Conservation (phyloP, 352 stramenopile species). For the Globisporangium solare region DNA sequence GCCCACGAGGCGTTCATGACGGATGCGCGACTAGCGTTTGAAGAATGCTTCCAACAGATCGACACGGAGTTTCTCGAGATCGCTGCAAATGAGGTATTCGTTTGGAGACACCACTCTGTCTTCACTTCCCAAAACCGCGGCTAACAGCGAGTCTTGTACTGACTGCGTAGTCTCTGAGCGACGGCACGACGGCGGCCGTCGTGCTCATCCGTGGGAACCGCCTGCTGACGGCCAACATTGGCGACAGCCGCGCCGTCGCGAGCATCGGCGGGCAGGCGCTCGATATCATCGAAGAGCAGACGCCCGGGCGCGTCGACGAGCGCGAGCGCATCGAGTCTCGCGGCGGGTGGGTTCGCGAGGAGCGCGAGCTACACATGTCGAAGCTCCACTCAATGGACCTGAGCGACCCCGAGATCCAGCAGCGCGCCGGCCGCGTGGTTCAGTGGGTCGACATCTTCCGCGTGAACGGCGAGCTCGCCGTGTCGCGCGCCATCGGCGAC, state of each 20-base stretch:
- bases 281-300: slow-evolving; percentile 88
- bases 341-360: slow-evolving; percentile 50
- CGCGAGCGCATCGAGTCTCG: slow-evolving; percentile 62
- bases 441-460: slow-evolving; percentile 84
- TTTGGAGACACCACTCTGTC: too few relatives aligned
- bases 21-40: slow-evolving; percentile 60
- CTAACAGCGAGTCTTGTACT: background rate
- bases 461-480: slow-evolving; percentile 90
- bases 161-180: slow-evolving; percentile 63
- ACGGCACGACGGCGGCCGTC: slow-evolving; percentile 76
- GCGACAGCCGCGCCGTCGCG: slow-evolving; percentile 84
- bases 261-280: slow-evolving; percentile 73
- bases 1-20: slow-evolving; percentile 59
- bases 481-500: slow-evolving; percentile 90
- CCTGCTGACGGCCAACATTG: slow-evolving; percentile 82
- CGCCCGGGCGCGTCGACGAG: slow-evolving; percentile 67
- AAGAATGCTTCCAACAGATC: slow-evolving; percentile 71
- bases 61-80: slow-evolving; percentile 74
- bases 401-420: slow-evolving; percentile 80
- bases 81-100: slow-evolving; percentile 46
- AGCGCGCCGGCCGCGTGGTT: slow-evolving; percentile 75
- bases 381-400: slow-evolving; percentile 88
- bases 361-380: slow-evolving; percentile 83
- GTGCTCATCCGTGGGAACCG: slow-evolving; percentile 79
- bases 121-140: too few relatives aligned